Base-by-base conservation (phyloP, 495 filamentous ascomycete genomes). In the Aspergillus carlsbadensis region DNA sequence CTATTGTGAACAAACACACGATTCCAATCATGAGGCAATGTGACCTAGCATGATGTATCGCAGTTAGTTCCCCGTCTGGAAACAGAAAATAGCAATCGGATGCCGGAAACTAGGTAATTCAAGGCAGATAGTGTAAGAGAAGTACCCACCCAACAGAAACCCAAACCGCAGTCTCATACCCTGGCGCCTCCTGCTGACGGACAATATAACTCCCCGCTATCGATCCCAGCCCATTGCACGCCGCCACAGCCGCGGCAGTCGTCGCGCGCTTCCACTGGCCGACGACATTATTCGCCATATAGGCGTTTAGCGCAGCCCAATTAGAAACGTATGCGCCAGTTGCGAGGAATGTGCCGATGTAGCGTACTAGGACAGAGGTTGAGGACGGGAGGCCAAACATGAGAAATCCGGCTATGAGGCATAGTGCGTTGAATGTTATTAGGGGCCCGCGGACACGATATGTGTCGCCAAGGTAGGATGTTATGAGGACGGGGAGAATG, bases 241-340 rank as follows among this genome's bases (percentile, higher is more conserved):
- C 85, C 13, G 85, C 85, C 6, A 88, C 80, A 2, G 81, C 80
- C 0, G 87, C 89, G 0, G 86, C 84, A 5, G 83, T 87, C 41
- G 86, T 87, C 0, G 82, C 87, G 18, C 88, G 77, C 68, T 91
- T 91, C 88, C 89, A 92, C 62, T 91, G 88, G 1, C 79, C 84
- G 10, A 80, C 80, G 24, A 90, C 81, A 63, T 90, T 90, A 62
- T 85, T 88, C 3, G 84, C 81, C 61, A 88, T 84, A 58, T 87
- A 92, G 0, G 87, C 83, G 60, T 83, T 89, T 50, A 92, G 70
- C 2, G 87, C 89, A 0, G 88, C 87, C 88, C 89, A 92, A 57
- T 92, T 92, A 3, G 81, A 84, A 4, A 92, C 79, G 59, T 91
- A 92, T 0, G 88, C 87, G 0, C 89, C 89, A 0, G 88, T 91